Conservation (phyloP, 2,329 filamentous ascomycete genomes). For the Neonectria coccinea region DNA sequence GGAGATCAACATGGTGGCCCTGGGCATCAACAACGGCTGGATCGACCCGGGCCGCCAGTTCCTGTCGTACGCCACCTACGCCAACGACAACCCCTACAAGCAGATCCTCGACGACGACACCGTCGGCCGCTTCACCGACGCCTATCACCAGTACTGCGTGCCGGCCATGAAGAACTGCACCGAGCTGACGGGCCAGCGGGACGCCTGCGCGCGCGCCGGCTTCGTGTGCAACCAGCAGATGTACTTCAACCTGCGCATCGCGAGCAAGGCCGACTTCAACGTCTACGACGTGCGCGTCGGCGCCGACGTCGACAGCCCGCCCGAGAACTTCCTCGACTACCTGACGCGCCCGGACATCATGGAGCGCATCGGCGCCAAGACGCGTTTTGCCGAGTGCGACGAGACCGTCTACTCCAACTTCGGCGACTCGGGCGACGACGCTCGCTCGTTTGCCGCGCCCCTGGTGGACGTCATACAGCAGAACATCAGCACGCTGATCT, state of each 20-base stretch:
- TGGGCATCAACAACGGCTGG: constrained; percentile 69
- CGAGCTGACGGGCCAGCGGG: constrained; percentile 36
- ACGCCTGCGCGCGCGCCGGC: constrained; percentile 45
- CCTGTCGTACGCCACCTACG: constrained; percentile 49
- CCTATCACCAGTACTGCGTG: constrained; percentile 45
- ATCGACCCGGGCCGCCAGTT: constrained; percentile 58
- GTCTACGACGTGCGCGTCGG: constrained; percentile 60
- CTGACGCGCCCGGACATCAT: constrained; percentile 41
- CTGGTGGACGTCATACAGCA: constrained; percentile 60
- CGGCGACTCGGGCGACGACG: constrained; percentile 43
- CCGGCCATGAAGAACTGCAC: constrained; percentile 43
- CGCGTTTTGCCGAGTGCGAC: constrained; percentile 42
- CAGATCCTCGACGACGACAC: constrained; percentile 42
- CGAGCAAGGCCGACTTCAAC: constrained; percentile 51
- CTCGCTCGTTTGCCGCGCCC: constrained; percentile 58
- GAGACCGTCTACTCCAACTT: constrained; percentile 41
- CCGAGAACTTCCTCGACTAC: constrained; percentile 41
- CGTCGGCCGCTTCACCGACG: constrained; percentile 41
- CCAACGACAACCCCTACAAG: constrained; percentile 50
- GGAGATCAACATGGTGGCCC: constrained; percentile 61
- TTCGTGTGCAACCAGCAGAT: constrained; percentile 45
- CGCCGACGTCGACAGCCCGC: constrained; percentile 36
- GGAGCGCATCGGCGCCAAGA: constrained; percentile 42
- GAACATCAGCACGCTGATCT: constrained; percentile 62
- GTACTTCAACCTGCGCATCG: constrained; percentile 41